These are phyloP conservation scores for Achaetomiella virescens DNA, from an alignment of 495 filamentous ascomycete genomes.

Conservation along the genomic window DNA sequence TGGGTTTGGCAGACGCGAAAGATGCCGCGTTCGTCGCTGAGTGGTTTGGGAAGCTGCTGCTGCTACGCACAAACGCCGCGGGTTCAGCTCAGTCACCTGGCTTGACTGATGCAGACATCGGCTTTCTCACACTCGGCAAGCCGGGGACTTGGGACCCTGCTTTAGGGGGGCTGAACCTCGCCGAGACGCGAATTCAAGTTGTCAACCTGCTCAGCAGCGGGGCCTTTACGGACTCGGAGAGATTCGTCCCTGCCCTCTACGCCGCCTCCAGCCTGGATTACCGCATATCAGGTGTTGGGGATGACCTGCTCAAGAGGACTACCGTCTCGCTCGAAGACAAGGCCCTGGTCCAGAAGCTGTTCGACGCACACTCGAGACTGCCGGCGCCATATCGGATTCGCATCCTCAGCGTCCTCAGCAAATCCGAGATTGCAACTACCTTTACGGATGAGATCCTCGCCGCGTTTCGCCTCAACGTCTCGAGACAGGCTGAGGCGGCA, in stretches of 20 bases:
- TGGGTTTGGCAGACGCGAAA: conserved; percentile 55
- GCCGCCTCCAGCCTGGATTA: conserved; percentile 78
- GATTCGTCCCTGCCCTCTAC: conserved; percentile 76
- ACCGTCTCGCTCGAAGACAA: conserved; percentile 64
- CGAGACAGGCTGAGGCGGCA: conserved; percentile 17
- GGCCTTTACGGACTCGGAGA: conserved; percentile 71
- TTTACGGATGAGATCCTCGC: conserved; percentile 56
- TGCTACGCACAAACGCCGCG: conserved; percentile 48
- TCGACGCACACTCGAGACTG: conserved; percentile 63
- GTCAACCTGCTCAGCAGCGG: conserved; percentile 72
- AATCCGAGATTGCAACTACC: conserved; percentile 60
- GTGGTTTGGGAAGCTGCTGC: conserved; percentile 75
- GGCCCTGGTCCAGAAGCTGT: conserved; percentile 56
- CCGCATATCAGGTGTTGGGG: conserved; percentile 68
- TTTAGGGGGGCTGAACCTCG: conserved; percentile 58
- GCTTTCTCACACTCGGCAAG: conserved; percentile 65
- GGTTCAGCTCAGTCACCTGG: conserved; percentile 53
- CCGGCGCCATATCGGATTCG: conserved; percentile 67
- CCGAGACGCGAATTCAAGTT: conserved; percentile 59
- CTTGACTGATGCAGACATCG: conserved; percentile 61
- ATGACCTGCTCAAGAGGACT: conserved; percentile 77
- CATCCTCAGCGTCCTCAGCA: conserved; percentile 66
- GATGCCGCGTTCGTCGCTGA: conserved; percentile 69
- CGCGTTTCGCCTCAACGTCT: conserved; percentile 11
- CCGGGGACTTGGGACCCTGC: conserved; percentile 63